Percentiles rank a stretch among this genome's conserved stretches.
These are phyloP conservation scores for Saccharata proteae DNA, from an alignment of 2,329 filamentous ascomycete genomes.

Conservation along the genomic window DNA sequence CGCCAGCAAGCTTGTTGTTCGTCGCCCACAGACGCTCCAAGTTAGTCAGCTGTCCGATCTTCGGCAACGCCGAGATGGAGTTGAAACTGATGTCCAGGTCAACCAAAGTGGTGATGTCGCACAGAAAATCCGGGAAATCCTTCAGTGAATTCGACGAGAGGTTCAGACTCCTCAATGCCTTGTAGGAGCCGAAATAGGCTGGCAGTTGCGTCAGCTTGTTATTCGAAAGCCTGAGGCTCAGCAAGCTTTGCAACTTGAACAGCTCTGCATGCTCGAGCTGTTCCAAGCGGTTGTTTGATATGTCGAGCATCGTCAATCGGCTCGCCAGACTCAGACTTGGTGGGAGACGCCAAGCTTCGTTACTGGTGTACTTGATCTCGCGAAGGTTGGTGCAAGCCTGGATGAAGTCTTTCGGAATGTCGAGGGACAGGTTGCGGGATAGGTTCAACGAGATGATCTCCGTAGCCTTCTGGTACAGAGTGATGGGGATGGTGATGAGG, in stretches of 20 bases:
- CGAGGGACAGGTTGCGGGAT: slow-evolving; percentile 80
- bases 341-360: slow-evolving; percentile 79
- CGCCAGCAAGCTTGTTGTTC: slow-evolving; percentile 75
- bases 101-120: slow-evolving; percentile 67
- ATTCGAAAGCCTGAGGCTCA: slow-evolving; percentile 88
- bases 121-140: slow-evolving; percentile 74
- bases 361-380: slow-evolving; percentile 92
- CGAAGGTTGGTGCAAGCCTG: slow-evolving; percentile 82
- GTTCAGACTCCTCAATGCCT: slow-evolving; percentile 69
- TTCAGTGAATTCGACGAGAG: slow-evolving; percentile 88
- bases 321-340: slow-evolving; percentile 70
- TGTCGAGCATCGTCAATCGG: slow-evolving; percentile 76
- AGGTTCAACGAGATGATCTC: slow-evolving; percentile 94
- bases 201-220: slow-evolving; percentile 76
- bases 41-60: slow-evolving; percentile 65
- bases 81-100: slow-evolving; percentile 98
- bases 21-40: slow-evolving; percentile 89
- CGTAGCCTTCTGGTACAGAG: slow-evolving; percentile 76
- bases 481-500: slow-evolving; percentile 87
- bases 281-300: slow-evolving; percentile 88
- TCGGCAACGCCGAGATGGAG: slow-evolving; percentile 64
- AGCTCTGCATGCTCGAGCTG: slow-evolving; percentile 77
- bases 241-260: slow-evolving; percentile 58
- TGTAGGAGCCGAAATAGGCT: slow-evolving; percentile 70
- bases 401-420: slow-evolving; percentile 92